Base-by-base conservation (phyloP, 2,329 filamentous ascomycete species). In the Exophiala xenobiotica region DNA sequence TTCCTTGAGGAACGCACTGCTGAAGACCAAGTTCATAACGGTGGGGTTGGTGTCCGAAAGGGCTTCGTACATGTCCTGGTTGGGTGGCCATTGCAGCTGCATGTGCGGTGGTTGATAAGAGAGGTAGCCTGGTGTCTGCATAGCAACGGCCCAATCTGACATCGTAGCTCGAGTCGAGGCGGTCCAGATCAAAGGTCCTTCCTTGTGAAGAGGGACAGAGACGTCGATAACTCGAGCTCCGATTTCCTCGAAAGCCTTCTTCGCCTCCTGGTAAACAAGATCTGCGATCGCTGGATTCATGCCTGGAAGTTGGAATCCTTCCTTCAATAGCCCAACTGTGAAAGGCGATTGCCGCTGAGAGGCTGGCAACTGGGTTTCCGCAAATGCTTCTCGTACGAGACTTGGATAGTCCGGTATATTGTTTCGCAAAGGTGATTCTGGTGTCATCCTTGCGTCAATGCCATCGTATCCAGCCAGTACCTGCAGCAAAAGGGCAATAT, bases 181-280 rank as follows among this genome's bases (percentile, higher is more conserved):
- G 1, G 76, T 76, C 74, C 76, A 79, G 51, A 80, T 72, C 1
- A 70, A 61, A 0, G 73, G 68, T 0, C 70, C 76, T 12, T 68
- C 57, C 11, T 62, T 54, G 58, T 80, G 77, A 54, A 77, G 65
- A 1, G 76, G 75, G 5, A 78, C 64, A 1, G 70, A 74, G 1
- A 78, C 62, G 14, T 76, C 70, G 12, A 65, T 56, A 12, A 78
- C 73, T 1, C 63, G 51, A 3, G 74, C 74, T 3, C 76, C 75
- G 5, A 73, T 65, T 7, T 61, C 50, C 6, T 57, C 53, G 54
- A 77, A 72, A 12, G 55, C 67, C 12, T 63, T 54, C 2, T 57
- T 64, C 1, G 70, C 71, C 1, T 68, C 67, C 4, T 62, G 29
- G 16, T 64, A 61, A 24, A 76, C 68, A 2, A 62, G 63, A 4